These are phyloP conservation scores for Ophiocordyceps camponoti-leonardi DNA, from an alignment of 2,329 filamentous ascomycete genomes.

Conservation along the genomic window DNA sequence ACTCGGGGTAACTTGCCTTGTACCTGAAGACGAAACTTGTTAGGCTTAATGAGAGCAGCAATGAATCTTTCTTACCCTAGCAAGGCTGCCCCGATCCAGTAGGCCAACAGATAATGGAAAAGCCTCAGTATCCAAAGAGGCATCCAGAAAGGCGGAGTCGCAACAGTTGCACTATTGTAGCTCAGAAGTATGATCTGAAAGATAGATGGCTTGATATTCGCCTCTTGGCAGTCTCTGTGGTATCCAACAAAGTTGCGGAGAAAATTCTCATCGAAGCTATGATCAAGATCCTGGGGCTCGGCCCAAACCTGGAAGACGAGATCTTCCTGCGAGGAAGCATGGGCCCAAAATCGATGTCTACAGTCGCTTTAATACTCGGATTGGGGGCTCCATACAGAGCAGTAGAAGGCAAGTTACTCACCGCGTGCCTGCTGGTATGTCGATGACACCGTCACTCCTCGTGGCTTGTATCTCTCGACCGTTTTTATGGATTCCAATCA, in stretches of 20 bases:
- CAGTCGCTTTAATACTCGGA: neutral
- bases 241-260: neutral
- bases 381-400: neutral
- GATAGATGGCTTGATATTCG: neutral
- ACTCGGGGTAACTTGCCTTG: neutral
- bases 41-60: neutral
- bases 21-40: neutral
- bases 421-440: neutral
- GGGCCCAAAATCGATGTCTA: neutral
- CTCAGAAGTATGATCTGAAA: neutral
- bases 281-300: neutral
- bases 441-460: neutral
- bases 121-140: neutral
- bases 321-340: neutral
- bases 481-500: neutral
- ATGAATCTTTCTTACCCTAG: neutral
- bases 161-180: neutral
- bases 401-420: neutral
- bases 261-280: neutral
- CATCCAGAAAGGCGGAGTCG: neutral
- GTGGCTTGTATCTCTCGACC: neutral
- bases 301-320: neutral
- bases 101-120: neutral
- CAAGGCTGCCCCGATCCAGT: neutral
- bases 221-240: neutral